Conservation (phyloP, 768 basidiomycete species). For the Dioszegia hungarica region DNA sequence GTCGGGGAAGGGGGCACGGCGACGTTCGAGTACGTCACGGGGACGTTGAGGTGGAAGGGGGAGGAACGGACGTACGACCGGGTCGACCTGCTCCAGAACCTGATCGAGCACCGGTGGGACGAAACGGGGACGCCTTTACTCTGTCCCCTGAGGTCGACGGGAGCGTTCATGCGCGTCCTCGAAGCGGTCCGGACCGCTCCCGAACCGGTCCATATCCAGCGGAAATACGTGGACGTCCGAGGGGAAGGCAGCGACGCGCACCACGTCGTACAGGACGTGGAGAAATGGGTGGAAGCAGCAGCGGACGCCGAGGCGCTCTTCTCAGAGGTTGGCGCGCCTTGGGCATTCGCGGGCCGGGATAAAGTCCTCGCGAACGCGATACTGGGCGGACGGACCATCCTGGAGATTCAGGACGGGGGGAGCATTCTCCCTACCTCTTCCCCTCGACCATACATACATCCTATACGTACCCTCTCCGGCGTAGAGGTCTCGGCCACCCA, state of each 20-base stretch:
- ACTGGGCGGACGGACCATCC: not conserved
- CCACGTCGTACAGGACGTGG: slow-evolving; percentile 6
- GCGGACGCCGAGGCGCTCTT: slow-evolving; percentile 5
- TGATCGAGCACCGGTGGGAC: slow-evolving; percentile 5
- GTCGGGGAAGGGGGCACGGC: slow-evolving; percentile 6
- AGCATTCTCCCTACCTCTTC: slow-evolving; percentile 7
- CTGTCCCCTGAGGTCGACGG: not conserved
- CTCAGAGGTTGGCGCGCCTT: slow-evolving; percentile 12
- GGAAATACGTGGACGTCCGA: not conserved
- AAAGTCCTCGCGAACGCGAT: not conserved
- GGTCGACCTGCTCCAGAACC: slow-evolving; percentile 7
- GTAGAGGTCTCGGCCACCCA: slow-evolving; percentile 11
- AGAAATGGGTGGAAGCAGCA: slow-evolving; percentile 4
- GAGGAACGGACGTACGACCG: not conserved
- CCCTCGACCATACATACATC: slow-evolving; percentile 11
- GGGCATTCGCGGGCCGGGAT: slow-evolving; percentile 5
- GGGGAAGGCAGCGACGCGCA: not conserved
- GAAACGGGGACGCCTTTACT: not conserved
- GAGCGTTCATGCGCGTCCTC: slow-evolving; percentile 11
- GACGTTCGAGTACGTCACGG: slow-evolving; percentile 1
- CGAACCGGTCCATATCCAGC: slow-evolving; percentile 6
- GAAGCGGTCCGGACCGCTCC: not conserved
- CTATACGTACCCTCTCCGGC: slow-evolving; percentile 2
- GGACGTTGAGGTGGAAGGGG: not conserved
- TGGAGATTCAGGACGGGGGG: slow-evolving; percentile 7